phyloP scores from a whole-genome alignment of 352 stramenopile genomes.

The Globisporangium polare region DNA sequence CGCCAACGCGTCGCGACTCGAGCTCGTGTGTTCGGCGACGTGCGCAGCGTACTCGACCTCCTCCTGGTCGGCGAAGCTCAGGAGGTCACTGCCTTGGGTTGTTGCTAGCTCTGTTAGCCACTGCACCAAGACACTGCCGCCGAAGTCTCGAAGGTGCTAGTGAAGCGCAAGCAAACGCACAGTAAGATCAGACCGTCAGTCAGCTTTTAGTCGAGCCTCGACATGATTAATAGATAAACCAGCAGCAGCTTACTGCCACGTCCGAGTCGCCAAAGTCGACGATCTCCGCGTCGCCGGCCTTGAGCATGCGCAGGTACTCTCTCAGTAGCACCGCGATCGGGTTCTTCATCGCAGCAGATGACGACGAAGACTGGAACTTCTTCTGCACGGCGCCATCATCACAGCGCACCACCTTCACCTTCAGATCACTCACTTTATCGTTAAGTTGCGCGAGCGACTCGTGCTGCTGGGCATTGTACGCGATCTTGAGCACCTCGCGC shows the following conservation, averaged over 20 bases:
- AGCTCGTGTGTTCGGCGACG: slow-evolving; percentile 26
- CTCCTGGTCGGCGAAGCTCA: slow-evolving; percentile 15
- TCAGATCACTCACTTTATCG: slow-evolving; percentile 8
- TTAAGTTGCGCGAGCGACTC: neutral
- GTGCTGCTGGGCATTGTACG: slow-evolving; percentile 24
- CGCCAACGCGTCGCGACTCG: slow-evolving; percentile 32
- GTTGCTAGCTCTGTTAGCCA: slow-evolving; percentile 23
- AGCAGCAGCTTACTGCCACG: slow-evolving; percentile 21
- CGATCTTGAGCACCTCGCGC: slow-evolving; percentile 26
- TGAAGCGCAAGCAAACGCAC: neutral
- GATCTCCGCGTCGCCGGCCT: slow-evolving; percentile 19
- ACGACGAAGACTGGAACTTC: slow-evolving; percentile 2
- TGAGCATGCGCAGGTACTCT: slow-evolving; percentile 35
- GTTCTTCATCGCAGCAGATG: slow-evolving; percentile 9
- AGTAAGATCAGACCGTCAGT: neutral
- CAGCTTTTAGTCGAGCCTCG: neutral
- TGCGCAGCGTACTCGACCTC: slow-evolving; percentile 34
- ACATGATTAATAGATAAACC: neutral
- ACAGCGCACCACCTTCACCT: slow-evolving; percentile 4
- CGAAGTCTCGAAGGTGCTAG: slow-evolving; percentile 36
- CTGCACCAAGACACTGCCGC: slow-evolving; percentile 13
- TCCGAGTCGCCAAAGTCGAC: slow-evolving; percentile 43
- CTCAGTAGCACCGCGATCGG: slow-evolving; percentile 31
- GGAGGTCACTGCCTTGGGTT: neutral
- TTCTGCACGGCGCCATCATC: neutral